These are phyloP conservation scores for Ramalina intermedia DNA, from an alignment of 495 filamentous ascomycete genomes.

Conservation along the genomic window DNA sequence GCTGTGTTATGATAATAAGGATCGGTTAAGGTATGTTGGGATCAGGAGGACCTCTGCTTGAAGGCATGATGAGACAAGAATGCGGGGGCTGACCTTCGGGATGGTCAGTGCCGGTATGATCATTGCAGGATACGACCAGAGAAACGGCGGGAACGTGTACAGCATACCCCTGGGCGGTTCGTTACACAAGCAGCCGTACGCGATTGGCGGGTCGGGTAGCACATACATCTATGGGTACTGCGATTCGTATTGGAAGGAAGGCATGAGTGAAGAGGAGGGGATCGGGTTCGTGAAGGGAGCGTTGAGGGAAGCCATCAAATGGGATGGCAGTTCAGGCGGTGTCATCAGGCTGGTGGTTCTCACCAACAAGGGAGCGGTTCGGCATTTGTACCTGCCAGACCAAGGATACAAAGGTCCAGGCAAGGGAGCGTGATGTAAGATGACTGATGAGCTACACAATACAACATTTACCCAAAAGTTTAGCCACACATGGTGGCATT, in stretches of 20 bases:
- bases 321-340: conserved; percentile 96
- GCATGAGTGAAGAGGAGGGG: conserved; percentile 89
- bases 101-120: conserved; percentile 75
- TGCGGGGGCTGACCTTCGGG: neutral
- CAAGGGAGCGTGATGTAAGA: conserved; percentile 21
- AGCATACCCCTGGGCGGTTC: conserved; percentile 94
- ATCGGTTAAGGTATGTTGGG: conserved; percentile 57
- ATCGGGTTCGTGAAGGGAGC: conserved; percentile 83
- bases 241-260: conserved; percentile 89
- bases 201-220: conserved; percentile 92
- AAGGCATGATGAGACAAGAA: neutral
- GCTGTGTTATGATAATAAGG: conserved; percentile 94
- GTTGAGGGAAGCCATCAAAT: conserved; percentile 89
- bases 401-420: conserved; percentile 58
- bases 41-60: neutral
- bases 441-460: too few species aligned
- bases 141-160: conserved; percentile 91
- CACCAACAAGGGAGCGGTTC: conserved; percentile 71
- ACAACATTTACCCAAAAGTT: too few species aligned
- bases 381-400: conserved; percentile 85
- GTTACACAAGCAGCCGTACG: conserved; percentile 89
- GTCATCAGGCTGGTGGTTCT: conserved; percentile 96
- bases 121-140: conserved; percentile 87
- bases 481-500: too few species aligned
- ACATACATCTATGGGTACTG: conserved; percentile 99